Evolutionary conservation across 169 alveolate genomes (phyloP).

Genomic region (Toxoplasma gondii): DNA sequence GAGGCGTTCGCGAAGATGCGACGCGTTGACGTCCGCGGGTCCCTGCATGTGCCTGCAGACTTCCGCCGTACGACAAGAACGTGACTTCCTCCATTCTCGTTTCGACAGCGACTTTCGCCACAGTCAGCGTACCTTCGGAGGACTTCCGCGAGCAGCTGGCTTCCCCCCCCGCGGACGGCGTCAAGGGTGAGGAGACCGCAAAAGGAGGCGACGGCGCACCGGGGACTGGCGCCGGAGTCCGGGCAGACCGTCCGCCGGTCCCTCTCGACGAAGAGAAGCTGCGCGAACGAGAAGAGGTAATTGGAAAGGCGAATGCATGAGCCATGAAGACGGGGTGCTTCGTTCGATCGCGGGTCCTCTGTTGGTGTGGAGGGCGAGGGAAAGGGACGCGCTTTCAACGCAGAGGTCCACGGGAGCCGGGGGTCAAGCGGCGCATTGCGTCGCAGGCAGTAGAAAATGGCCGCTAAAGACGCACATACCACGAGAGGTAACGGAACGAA

Average conservation of each 20-base stretch:
- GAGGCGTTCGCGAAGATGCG: too few relatives aligned
- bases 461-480: too few relatives aligned
- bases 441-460: too few relatives aligned
- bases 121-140: constrained; percentile 20
- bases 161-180: background rate
- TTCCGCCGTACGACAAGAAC: constrained; percentile 37
- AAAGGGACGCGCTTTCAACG: too few relatives aligned
- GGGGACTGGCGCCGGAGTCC: background rate
- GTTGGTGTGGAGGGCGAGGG: too few relatives aligned
- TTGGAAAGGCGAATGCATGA: background rate
- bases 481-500: too few relatives aligned
- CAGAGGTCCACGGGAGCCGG: too few relatives aligned
- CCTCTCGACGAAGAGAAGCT: background rate
- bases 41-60: constrained; percentile 22
- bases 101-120: background rate
- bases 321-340: background rate
- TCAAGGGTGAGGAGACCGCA: background rate
- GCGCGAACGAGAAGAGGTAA: constrained; percentile 32
- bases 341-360: too few relatives aligned
- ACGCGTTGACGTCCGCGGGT: too few relatives aligned
- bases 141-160: background rate
- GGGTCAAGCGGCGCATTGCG: too few relatives aligned
- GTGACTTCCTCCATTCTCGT: background rate
- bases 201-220: background rate
- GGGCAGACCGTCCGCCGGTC: constrained; percentile 37